Percentiles rank a stretch among this genome's conserved stretches.
These are phyloP conservation scores for Globisporangium camurandrum DNA, from an alignment of 352 stramenopile genomes.

Conservation along the genomic window DNA sequence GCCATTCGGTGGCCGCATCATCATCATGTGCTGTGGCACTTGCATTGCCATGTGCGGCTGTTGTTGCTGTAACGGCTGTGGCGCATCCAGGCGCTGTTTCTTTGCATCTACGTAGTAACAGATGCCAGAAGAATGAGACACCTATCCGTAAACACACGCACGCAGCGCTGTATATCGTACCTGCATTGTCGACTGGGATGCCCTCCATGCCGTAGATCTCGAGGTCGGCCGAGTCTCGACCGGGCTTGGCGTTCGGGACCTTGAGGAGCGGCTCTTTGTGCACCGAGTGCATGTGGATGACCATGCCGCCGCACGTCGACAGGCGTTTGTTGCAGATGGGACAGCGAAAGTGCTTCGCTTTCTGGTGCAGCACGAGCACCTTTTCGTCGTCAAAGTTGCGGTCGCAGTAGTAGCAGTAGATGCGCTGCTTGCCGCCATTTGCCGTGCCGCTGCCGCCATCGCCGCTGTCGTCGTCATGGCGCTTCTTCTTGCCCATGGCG, in stretches of 20 bases:
- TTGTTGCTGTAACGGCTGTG: neutral
- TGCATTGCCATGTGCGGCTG: constrained; percentile 1
- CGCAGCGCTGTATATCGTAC: constrained; percentile 4
- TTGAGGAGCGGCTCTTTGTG: constrained; percentile 80
- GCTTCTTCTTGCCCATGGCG: constrained; percentile 81
- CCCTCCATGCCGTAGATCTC: constrained; percentile 90
- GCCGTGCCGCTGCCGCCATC: constrained; percentile 3
- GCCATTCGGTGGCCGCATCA: too few relatives aligned
- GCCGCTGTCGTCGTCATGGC: constrained; percentile 39
- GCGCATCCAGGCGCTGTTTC: constrained; percentile 33
- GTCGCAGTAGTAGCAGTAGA: constrained; percentile 93
- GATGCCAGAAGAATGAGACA: neutral
- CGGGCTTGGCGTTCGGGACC: constrained; percentile 83
- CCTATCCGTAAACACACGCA: neutral
- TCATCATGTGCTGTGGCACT: too few relatives aligned
- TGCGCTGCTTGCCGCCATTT: constrained; percentile 33
- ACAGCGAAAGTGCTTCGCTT: constrained; percentile 90
- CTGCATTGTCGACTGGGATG: constrained; percentile 43
- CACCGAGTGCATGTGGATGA: constrained; percentile 85
- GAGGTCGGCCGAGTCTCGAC: constrained; percentile 66
- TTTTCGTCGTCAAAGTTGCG: constrained; percentile 89
- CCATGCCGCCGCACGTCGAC: constrained; percentile 83
- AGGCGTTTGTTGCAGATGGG: constrained; percentile 89
- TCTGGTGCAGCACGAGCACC: constrained; percentile 90
- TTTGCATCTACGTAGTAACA: constrained; percentile 29